Base-by-base conservation (phyloP, 225 moss, liverwort and hornwort genomes). In the Polytrichum commune region DNA sequence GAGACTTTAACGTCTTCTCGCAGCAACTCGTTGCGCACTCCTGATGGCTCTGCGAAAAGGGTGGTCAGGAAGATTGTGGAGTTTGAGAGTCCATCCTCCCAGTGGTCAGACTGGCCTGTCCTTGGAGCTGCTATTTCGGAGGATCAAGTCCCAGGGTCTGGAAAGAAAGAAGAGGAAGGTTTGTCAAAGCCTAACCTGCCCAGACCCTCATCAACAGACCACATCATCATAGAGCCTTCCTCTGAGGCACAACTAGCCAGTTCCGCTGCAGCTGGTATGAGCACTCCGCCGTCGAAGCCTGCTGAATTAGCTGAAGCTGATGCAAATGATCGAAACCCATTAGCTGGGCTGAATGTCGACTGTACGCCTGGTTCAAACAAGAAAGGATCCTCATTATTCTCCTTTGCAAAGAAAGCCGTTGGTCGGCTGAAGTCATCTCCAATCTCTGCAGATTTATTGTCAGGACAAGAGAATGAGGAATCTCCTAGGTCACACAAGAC, bases 41-140 rank as follows among this genome's bases (percentile, higher is more conserved):
- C 87, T 61, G 81, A 81, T 22, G 74, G 84, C 73, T 87, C 84
- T 65, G 66, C 77, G 5, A 84, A 77, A 66, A 84, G 77, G 28
- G 76, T 32, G 23, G 74, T 72, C 28, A 81, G 75, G 61, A 85
- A 85, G 68, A 84, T 88, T 10, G 75, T 79, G 30, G 82, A 82
- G 53, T 77, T 84, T 26, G 90, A 88, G 53, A 82, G 86, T 69
- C 81, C 89, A 27, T 77, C 86, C 9, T 77, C 86, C 22, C 83
- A 74, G 25, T 86, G 88, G 88, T 90, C 81, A 27, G 85, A 85
- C 54, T 83, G 80, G 90, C 86, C 88, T 72, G 76, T 86, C 29
- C 77, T 86, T 25, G 89, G 81, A 68, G 83, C 83, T 79, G 71
- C 68, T 18, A 81, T 76, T 61, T 69, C 74, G 56, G 76, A 58